A percentile compares a stretch with the other conserved stretches of the same genome.
phyloP scores from a whole-genome alignment of 2,329 filamentous ascomycete genomes.

The Truncatella angustata region DNA sequence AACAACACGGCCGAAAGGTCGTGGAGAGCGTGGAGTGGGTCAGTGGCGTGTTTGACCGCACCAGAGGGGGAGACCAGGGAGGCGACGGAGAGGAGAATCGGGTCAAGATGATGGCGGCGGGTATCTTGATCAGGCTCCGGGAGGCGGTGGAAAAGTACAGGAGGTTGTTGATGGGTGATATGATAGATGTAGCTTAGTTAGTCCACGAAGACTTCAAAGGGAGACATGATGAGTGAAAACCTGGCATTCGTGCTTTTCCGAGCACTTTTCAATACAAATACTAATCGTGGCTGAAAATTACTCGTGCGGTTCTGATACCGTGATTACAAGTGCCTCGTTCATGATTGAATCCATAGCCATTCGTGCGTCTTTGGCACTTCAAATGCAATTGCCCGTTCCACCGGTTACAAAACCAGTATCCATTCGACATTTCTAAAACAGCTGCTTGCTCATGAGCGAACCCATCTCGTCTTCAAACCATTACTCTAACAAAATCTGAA shows the following conservation, averaged over 20 bases:
- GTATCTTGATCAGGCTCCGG: conserved; percentile 71
- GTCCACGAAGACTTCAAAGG: not conserved
- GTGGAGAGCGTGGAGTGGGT: conserved; percentile 90
- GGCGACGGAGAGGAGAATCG: conserved; percentile 69
- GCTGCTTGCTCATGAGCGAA: not conserved
- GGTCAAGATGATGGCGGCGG: conserved; percentile 75
- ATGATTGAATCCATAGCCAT: too few species aligned
- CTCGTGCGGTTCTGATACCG: not conserved
- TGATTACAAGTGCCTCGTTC: too few species aligned
- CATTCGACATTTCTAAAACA: too few species aligned
- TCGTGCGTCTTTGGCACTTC: too few species aligned
- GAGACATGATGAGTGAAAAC: too few species aligned
- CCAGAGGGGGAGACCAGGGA: conserved; percentile 43
- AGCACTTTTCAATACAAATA: not conserved
- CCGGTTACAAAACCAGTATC: too few species aligned
- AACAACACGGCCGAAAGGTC: conserved; percentile 71
- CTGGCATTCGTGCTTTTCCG: not conserved
- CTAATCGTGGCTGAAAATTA: not conserved
- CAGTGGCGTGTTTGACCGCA: conserved; percentile 67
- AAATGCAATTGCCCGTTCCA: not conserved
- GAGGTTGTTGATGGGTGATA: conserved; percentile 70
- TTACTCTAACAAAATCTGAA: not conserved
- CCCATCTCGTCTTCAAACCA: too few species aligned
- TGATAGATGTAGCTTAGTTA: conserved; percentile 36
- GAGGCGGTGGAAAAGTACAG: conserved; percentile 84